Evolutionary conservation across 805 yeast genomes (phyloP), one percentile per base, ranked within the genome.

Genomic region (Metschnikowia baotianmanensis): DNA sequence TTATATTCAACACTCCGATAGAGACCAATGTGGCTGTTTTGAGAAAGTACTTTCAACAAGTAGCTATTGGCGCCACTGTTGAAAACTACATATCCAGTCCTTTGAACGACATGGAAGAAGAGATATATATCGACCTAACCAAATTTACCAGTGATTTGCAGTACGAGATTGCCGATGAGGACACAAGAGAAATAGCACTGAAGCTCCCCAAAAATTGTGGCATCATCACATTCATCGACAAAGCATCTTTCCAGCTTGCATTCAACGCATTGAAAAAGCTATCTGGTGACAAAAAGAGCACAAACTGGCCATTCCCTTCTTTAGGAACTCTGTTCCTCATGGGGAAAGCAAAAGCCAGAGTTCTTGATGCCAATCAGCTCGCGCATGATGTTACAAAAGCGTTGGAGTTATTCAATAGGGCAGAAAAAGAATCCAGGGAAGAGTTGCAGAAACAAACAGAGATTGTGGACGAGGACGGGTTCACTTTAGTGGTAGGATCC

Each of bases 401-500:
- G 17, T 73, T 91, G 71, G 64, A 63, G 21, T 77, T 77, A 9
- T 91, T 89, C 62, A 86, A 83, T 52, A 64, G 71, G 40, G 77
- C 81, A 20, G 98, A 91, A 59, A 73, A 72, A 46, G 78, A 74
- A 44, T 78, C 81, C 2, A 68, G 69, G 21, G 81, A 78, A 26
- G 76, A 74, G 34, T 61, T 82, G 36, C 72, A 73, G 40, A 69
- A 69, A 9, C 78, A 79, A 67, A 73, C 76, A 20, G 72, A 77
- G 32, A 54, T 77, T 23, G 93, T 89, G 3, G 98, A 90, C 60
- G 96, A 85, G 49, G 97, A 90, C 60, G 98, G 97, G 2, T 90
- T 90, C 65, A 88, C 96, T 1, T 67, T 86, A 56, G 98, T 90
- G 31, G 95, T 89, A 16, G 88, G 93, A 9, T 74, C 86, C 36